These are phyloP conservation scores for Trichosanthes truncata DNA, from an alignment of 306 rosid species.

Conservation along the genomic window DNA sequence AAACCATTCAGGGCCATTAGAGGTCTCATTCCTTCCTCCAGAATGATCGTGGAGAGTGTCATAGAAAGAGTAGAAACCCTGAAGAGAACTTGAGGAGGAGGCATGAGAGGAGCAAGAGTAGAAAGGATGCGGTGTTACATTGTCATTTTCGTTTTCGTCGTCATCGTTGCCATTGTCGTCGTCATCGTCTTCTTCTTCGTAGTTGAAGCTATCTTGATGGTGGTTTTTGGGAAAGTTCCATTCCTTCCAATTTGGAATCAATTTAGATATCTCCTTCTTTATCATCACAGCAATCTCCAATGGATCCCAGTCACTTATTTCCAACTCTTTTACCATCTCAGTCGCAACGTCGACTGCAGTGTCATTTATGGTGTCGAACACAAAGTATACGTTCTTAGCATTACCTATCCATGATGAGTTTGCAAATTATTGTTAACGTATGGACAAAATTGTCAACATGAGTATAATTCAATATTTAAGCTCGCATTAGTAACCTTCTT, in stretches of 20 bases:
- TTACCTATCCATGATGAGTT: slow-evolving; percentile 24
- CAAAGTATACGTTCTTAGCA: slow-evolving; percentile 51
- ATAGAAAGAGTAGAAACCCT: slow-evolving; percentile 24
- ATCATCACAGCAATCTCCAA: slow-evolving; percentile 67
- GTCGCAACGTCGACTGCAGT: slow-evolving; percentile 61
- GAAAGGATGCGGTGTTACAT: slow-evolving; percentile 29
- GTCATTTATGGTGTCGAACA: slow-evolving; percentile 61
- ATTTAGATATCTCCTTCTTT: slow-evolving; percentile 50
- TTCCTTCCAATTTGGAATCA: slow-evolving; percentile 49
- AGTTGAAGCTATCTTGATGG: slow-evolving; percentile 47
- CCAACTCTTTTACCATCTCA: slow-evolving; percentile 88
- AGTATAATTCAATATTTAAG: neutral
- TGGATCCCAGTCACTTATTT: slow-evolving; percentile 64
- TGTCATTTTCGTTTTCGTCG: slow-evolving; percentile 18
- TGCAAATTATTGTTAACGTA: neutral
- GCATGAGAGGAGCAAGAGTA: slow-evolving; percentile 35
- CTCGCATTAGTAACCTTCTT: too few relatives aligned
- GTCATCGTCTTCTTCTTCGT: slow-evolving; percentile 29
- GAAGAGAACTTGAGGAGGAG: slow-evolving; percentile 43
- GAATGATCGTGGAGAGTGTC: slow-evolving; percentile 11
- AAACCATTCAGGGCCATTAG: slow-evolving; percentile 24
- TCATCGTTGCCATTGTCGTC: slow-evolving; percentile 12
- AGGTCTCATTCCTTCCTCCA: slow-evolving; percentile 10
- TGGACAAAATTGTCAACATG: neutral
- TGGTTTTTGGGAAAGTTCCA: slow-evolving; percentile 18